Conservation (phyloP, 140 eudicot genomes). For the Stevia rebaudiana region DNA sequence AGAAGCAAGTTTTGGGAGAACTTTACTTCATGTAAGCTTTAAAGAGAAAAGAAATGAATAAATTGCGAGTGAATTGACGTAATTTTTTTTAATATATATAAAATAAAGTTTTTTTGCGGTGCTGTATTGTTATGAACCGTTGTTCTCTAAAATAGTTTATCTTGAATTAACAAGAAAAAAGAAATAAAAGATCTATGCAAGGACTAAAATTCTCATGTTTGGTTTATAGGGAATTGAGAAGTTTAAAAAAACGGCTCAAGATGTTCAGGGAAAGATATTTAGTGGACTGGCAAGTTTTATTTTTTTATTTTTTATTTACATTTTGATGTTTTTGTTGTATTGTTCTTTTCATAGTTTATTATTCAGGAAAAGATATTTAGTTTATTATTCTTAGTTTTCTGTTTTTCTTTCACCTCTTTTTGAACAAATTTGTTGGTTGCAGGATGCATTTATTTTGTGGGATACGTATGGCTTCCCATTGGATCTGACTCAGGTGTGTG, state of each 20-base stretch:
- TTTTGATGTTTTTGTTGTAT: background rate
- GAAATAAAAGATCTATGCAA: background rate
- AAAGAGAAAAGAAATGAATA: too few relatives aligned
- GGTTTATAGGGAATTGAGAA: conserved; percentile 84
- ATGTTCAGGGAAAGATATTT: conserved; percentile 59
- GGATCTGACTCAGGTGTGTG: conserved; percentile 89
- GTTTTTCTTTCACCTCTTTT: background rate
- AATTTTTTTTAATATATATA: too few relatives aligned
- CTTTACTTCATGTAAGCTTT: conserved; percentile 70
- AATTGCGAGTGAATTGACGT: too few relatives aligned
- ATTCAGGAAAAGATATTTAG: background rate
- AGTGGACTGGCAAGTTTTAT: conserved; percentile 76
- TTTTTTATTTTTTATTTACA: background rate
- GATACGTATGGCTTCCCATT: conserved; percentile 95
- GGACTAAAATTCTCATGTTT: conserved; percentile 14
- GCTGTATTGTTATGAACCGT: too few relatives aligned
- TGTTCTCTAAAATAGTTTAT: too few relatives aligned
- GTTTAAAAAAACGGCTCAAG: conserved; percentile 81
- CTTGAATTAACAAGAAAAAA: too few relatives aligned
- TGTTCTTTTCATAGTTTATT: background rate
- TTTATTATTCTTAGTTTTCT: background rate
- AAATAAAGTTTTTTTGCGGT: too few relatives aligned
- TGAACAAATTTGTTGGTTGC: conserved; percentile 30
- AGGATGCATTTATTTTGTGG: conserved; percentile 98
- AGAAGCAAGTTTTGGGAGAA: conserved; percentile 88